Base-by-base conservation (phyloP, 306 rosid genomes). In the Spatholobus suberectus region DNA sequence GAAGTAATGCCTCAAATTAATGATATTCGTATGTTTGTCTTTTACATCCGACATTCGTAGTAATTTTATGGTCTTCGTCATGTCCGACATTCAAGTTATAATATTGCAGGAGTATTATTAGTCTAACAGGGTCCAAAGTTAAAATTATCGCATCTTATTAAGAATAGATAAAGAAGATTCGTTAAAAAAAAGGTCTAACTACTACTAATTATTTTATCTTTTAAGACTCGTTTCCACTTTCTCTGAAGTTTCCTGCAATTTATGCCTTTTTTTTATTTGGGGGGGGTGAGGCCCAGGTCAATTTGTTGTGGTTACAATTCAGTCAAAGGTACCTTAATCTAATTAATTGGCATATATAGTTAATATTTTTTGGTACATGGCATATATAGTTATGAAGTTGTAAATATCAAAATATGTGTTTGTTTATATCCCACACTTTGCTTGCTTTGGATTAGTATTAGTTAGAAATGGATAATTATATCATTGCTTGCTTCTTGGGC, bases 1-100 rank as follows among this genome's bases (percentile, higher is more conserved):
- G 8, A 55, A 54, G 3, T 18, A 1, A 47, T 7, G 27, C 44
- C 18, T 34, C 24, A 29, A 65, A 35, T 35, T 27, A 76, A 41
- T 26, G 21, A 27, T 29, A 62, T 27, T 41, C 17, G 14, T 61
- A 10, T 59, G 9, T 40, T 46, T 76, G 32, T 61, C 68, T 76
- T 23, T 76, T 8, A 1, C 71, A 15, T 40, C 55, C 38, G n/a
- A n/a, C 51, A 18, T 44, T 46, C 21, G 18, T 77, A 27, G 73
- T 49, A 34, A 49, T 20, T 78, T 66, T 66, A 66, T 78, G 66
- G 69, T 66, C 24, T 32, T 77, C 5, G 57, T 68, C 83, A 79
- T 69, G 76, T 52, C 83, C 69, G 69, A 79, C 83, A 68, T 66
- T 47, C 52, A 78, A 66, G 40, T 35, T 49, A 78, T 67, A 57